Percentiles rank a stretch among this genome's conserved stretches.
Conservation (phyloP, 1,139 yeast species). For the Arxiozyma bovina region DNA sequence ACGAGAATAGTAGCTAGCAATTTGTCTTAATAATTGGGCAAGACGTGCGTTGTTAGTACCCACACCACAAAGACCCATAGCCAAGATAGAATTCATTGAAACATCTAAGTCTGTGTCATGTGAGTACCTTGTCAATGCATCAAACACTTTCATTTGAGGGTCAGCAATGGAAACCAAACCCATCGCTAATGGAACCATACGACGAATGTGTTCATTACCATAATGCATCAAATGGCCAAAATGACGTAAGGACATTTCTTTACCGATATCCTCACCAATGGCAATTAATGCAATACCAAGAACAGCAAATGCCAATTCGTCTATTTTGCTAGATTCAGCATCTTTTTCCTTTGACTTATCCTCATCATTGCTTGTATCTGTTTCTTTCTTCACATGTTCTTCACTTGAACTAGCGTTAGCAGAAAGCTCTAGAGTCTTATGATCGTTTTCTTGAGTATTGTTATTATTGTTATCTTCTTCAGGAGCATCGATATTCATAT, state of each 20-base stretch:
- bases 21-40: slow-evolving; percentile 88
- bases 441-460: background rate
- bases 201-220: slow-evolving; percentile 83
- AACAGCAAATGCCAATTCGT: slow-evolving; percentile 78
- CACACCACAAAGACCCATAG: slow-evolving; percentile 97
- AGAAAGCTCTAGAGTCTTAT: slow-evolving; percentile 2
- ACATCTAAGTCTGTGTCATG: slow-evolving; percentile 94
- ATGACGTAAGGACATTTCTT: slow-evolving; percentile 95
- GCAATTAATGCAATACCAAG: slow-evolving; percentile 91
- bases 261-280: slow-evolving; percentile 97
- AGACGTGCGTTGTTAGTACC: slow-evolving; percentile 98
- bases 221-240: slow-evolving; percentile 97
- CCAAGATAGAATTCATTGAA: slow-evolving; percentile 87
- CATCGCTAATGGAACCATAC: slow-evolving; percentile 97
- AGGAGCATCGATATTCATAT: slow-evolving; percentile 18
- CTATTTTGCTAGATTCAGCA: slow-evolving; percentile 38
- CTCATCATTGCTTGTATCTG: slow-evolving; percentile 6
- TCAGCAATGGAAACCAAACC: slow-evolving; percentile 88
- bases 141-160: slow-evolving; percentile 96
- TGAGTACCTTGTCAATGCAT: slow-evolving; percentile 88
- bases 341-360: slow-evolving; percentile 33
- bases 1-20: slow-evolving; percentile 86
- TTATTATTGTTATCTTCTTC: slow-evolving; percentile 10
- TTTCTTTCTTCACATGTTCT: slow-evolving; percentile 22
- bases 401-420: slow-evolving; percentile 10